Base-by-base conservation (phyloP, 2,329 filamentous ascomycete genomes). In the Paramyrothecium sp. region DNA sequence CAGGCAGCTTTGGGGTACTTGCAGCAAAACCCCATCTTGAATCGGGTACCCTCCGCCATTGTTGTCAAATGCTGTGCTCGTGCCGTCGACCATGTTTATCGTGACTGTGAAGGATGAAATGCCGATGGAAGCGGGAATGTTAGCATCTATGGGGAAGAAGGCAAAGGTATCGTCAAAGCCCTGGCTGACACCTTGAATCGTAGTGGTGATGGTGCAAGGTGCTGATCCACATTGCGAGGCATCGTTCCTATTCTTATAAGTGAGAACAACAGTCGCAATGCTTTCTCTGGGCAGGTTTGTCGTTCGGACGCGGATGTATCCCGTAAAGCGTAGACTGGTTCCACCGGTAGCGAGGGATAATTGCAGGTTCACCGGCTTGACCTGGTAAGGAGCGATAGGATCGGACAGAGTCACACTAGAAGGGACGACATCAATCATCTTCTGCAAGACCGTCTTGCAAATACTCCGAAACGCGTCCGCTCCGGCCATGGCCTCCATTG, bases 381-480 rank as follows among this genome's bases (percentile, higher is more conserved):
- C 77, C 17, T 76, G 76, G 67, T 87, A 88, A 1, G 84, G 82
- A 11, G 71, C 69, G 56, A 87, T 78, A 2, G 80, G 75, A 52
- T 80, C 79, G 0, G 79, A 78, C 3, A 88, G 76, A 1, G 71
- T 72, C 3, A 85, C 80, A 3, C 73, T 74, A 3, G 70, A 65
- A 2, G 84, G 84, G 0, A 87, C 83, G 3, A 79, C 75, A n/a
- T 88, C 82, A 58, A 87, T 84, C 84, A 88, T 82, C 65, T 80
- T 81, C 65, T 84, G 81, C 44, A 87, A 70, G 19, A 87, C 75
- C 3, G 67, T 72, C 61, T 75, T 71, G 68, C 85, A 88, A 19
- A 74, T 71, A 20, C 63, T 73, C 44, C 71, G 71, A 70, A 85
- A 87, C 12, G 69, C 70, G 1, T 70, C 63, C 0, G 75, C 64